Evolutionary conservation across 441 rosid genomes (phyloP), one percentile per base, ranked within the genome.

Genomic region (Aleurites moluccanus): DNA sequence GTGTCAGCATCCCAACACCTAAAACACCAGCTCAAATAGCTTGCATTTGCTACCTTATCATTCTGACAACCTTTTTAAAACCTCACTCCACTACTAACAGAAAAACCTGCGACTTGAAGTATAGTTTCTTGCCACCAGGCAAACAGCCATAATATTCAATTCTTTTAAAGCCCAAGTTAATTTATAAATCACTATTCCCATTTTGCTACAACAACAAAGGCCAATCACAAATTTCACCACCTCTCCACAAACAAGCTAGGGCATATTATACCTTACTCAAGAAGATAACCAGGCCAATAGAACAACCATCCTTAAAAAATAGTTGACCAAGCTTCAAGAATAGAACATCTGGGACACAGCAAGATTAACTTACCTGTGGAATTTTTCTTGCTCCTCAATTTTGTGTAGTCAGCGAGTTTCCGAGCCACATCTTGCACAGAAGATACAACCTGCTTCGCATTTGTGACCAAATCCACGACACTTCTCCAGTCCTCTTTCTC

Each of bases 401-500:
- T 86, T 38, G 98, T 91, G 88, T 85, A 93, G 77, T 93, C 93
- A 53, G 89, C 92, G 57, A 95, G 95, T 83, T 93, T 95, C 60
- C 85, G 52, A 78, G 95, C 96, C 76, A 91, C 99, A 64, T 91
- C 97, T 85, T 93, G 98, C 75, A 90, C 91, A 5, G 99, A 91
- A 64, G 95, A 79, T 64, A 92, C 91, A 38, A 95, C 91, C 81
- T 86, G 97, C 80, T 92, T 95, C 2, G 99, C 97, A 74, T 95
- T 95, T 75, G 97, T 75, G 70, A 91, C 92, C 83, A 92, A 71
- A 70, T 86, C 96, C 67, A 90, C 67, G 16, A 91, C 79, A 62
- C 88, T 85, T 83, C 86, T 93, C 98, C 99, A 95, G 73, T 95
- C 99, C 76, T 81, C 92, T 80, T 89, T 89, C 80, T 95, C 98